Conservation (phyloP, 495 filamentous ascomycete species). For the Neurospora pannonica region DNA sequence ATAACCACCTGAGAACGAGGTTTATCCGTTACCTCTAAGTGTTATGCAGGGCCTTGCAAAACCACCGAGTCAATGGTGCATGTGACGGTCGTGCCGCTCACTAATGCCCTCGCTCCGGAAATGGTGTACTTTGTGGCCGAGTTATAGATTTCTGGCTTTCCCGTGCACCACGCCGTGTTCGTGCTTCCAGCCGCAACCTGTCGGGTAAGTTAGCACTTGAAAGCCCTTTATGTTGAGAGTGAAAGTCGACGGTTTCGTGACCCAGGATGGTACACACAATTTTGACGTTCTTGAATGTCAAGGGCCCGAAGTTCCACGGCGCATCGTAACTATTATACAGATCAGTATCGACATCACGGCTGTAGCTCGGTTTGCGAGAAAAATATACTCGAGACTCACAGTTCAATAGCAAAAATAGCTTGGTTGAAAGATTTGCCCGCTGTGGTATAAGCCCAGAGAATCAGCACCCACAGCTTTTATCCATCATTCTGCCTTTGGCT, state of each 20-base stretch:
- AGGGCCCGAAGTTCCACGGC: slow-evolving; percentile 28
- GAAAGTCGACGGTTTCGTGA: too few relatives aligned
- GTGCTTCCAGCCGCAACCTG: slow-evolving; percentile 12
- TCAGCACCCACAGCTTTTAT: slow-evolving; percentile 2
- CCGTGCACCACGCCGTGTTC: slow-evolving; percentile 24
- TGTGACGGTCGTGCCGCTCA: slow-evolving; percentile 23
- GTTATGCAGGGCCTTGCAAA: slow-evolving; percentile 10
- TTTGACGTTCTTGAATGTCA: slow-evolving; percentile 29
- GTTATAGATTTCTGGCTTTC: slow-evolving; percentile 27
- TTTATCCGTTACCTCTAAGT: neutral
- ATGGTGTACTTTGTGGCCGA: slow-evolving; percentile 24
- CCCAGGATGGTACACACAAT: slow-evolving; percentile 20
- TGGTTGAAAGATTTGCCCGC: slow-evolving; percentile 32
- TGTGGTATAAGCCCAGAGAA: neutral
- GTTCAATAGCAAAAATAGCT: slow-evolving; percentile 30
- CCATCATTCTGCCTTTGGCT: neutral
- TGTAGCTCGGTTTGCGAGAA: neutral
- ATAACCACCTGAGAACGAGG: neutral
- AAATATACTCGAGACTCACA: slow-evolving; percentile 9
- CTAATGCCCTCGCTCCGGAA: slow-evolving; percentile 17
- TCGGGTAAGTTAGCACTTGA: neutral
- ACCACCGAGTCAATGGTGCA: slow-evolving; percentile 26
- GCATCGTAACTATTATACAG: slow-evolving; percentile 14
- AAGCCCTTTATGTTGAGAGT: slow-evolving; percentile 1
- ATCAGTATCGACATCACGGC: neutral